Evolutionary conservation across 352 stramenopile species (phyloP).

Genomic region (Phytophthora uliginosa): DNA sequence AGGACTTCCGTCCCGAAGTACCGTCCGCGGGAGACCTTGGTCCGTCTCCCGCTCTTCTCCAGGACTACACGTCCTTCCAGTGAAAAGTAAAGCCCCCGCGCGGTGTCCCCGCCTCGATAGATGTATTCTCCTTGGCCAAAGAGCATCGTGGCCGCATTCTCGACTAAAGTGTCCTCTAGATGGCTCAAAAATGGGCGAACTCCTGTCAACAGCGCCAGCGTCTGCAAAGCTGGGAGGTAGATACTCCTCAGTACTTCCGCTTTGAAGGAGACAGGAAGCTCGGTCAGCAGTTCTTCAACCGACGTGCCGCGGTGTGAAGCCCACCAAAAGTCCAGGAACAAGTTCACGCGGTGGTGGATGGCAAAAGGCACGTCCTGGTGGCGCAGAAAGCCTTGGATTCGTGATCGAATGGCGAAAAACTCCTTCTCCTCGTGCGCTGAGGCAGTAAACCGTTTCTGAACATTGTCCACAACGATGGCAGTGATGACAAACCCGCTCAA

Average conservation of each 20-base stretch:
- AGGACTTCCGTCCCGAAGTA: constrained; percentile 60
- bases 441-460: constrained; percentile 65
- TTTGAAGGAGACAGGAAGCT: constrained; percentile 50
- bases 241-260: constrained; percentile 58
- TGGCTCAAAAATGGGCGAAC: constrained; percentile 35
- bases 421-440: constrained; percentile 67
- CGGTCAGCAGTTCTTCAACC: constrained; percentile 45
- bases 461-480: constrained; percentile 59
- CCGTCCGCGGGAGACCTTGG: constrained; percentile 47
- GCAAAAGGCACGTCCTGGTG: constrained; percentile 54
- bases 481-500: constrained; percentile 61
- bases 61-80: constrained; percentile 54
- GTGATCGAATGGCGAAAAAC: constrained; percentile 55
- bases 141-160: constrained; percentile 50
- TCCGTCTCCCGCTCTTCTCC: neutral
- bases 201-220: constrained; percentile 41
- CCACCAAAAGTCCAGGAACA: constrained; percentile 78
- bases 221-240: constrained; percentile 52
- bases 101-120: constrained; percentile 55
- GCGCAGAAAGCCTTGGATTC: constrained; percentile 65
- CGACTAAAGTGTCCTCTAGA: constrained; percentile 43
- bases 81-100: constrained; percentile 56
- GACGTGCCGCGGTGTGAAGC: constrained; percentile 54
- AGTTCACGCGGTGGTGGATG: constrained; percentile 61
- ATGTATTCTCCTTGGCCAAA: constrained; percentile 63